Conservation (phyloP, 495 filamentous ascomycete genomes). For the Schizothecium vesticola region DNA sequence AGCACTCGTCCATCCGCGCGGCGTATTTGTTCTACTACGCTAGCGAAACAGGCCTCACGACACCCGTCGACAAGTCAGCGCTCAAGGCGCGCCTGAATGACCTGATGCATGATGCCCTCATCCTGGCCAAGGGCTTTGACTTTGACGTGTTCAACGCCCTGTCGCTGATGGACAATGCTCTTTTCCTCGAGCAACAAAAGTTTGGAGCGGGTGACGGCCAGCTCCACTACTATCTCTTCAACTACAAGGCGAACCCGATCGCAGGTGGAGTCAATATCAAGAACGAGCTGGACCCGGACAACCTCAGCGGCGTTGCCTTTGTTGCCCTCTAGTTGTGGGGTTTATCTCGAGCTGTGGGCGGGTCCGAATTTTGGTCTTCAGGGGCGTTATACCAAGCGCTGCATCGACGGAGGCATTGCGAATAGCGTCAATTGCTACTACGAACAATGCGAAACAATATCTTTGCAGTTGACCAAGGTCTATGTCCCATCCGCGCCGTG, state of each 20-base stretch:
- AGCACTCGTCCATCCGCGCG: slow-evolving; percentile 71
- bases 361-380: neutral
- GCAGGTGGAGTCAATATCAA: slow-evolving; percentile 74
- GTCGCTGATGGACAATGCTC: slow-evolving; percentile 83
- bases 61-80: slow-evolving; percentile 46
- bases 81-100: slow-evolving; percentile 67
- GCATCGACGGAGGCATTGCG: neutral
- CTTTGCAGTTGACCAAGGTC: neutral
- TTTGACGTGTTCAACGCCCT: slow-evolving; percentile 98
- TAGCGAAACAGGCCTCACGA: slow-evolving; percentile 68
- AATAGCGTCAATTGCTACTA: neutral
- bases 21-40: slow-evolving; percentile 98
- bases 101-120: slow-evolving; percentile 78
- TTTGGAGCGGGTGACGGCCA: slow-evolving; percentile 92
- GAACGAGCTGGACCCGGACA: slow-evolving; percentile 66
- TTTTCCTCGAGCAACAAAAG: slow-evolving; percentile 89
- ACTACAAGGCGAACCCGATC: slow-evolving; percentile 80
- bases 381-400: neutral
- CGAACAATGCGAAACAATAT: neutral
- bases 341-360: neutral
- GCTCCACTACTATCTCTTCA: slow-evolving; percentile 94
- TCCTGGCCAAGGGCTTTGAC: slow-evolving; percentile 76
- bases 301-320: slow-evolving; percentile 81
- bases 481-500: neutral
- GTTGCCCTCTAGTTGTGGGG: slow-evolving; percentile 60